Base-by-base conservation (phyloP, 768 basidiomycete genomes). In the Russula ochroleuca region DNA sequence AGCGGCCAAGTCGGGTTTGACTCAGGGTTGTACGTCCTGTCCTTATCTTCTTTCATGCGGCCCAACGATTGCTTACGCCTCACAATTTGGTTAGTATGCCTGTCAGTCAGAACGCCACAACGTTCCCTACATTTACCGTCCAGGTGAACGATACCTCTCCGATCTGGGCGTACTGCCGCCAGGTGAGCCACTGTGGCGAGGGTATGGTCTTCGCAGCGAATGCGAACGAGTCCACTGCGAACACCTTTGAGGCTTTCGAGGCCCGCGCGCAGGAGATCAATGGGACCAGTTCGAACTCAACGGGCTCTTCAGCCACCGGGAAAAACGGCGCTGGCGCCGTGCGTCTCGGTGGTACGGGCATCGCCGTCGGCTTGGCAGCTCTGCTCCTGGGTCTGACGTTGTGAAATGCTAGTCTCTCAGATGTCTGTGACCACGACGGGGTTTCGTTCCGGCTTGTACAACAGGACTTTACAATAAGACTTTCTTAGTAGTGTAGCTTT, bases 131-230 rank as follows among this genome's bases (percentile, higher is more conserved):
- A 1, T 85, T 73, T 70, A 79, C 78, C 11, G 72, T 86, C 61
- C 76, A 75, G 40, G 74, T 85, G 63, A 85, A 85, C 72, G 79
- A 85, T 71, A 81, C 81, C 15, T 70, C 73, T 17, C 84, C 83
- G 3, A 77, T 85, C 67, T 85, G 82, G 84, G 79, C 73, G 2
- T 84, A 79, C 73, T 85, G 84, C 70, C 73, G 74, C 2, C 83
- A 84, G 68, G 54, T 64, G 2, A 72, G 68, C 48, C 85, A 86
- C 70, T 85, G 85, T 69, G 78, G 77, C 0, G 70, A 73, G 49
- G 84, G 84, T 53, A 86, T 85, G 85, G 83, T 85, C 55, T 85
- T 85, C 73, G 72, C 81, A 25, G 76, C 76, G 64, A 87, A 85
- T 70, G 78, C 85, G 14, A 73, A 77, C 37, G 81, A 81, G 65